Base-by-base conservation (phyloP, 1,284 basidiomycete species). In the Sparassis latifolia region DNA sequence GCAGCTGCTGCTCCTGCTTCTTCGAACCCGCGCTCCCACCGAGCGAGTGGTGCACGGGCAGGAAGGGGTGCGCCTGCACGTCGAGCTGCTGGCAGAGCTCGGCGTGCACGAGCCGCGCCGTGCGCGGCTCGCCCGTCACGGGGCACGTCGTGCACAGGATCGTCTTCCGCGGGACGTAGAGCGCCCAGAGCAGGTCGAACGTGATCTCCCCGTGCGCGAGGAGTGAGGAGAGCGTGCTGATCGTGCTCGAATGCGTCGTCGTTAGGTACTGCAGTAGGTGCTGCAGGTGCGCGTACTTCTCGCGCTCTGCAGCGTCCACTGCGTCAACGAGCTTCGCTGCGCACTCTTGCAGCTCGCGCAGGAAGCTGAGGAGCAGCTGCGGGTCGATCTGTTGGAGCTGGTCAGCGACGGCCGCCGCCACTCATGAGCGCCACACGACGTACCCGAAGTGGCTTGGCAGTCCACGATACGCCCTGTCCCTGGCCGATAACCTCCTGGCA, bases 381-480 rank as follows among this genome's bases (percentile, higher is more conserved):
- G 79, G 79, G 51, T 79, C 74, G 44, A 81, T 64, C 78, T 80
- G 39, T 10, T 37, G 39, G 3, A 32, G 27, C 52, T 46, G 33
- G 33, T 57, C 46, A 45, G 3, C 5, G 12, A 37, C 35, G 12
- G 35, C 20, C 20, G 20, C 20, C 20, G 20, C 20, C 20, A 20
- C 20, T 20, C 20, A 38, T 38, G 41, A 35, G 27, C 10, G n/a
- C 2, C 32, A 28, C n/a, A 61, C 65, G 5, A 61, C 65, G 5
- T 53, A 79, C 79, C 61, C 77, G 73, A 6, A 82, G 67, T 5
- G 78, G 77, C 44, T 78, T 75, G 5, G 74, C 63, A 44, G 76
- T 76, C 80, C 79, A 82, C 5, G 79, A 80, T 33, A 80, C 67
- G 28, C 79, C 78, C 35, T 75, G 77, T 69, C 76, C 77, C 5